Evolutionary conservation across 2,329 filamentous ascomycete species (phyloP).

Genomic region (Fusarium sulawesiense): DNA sequence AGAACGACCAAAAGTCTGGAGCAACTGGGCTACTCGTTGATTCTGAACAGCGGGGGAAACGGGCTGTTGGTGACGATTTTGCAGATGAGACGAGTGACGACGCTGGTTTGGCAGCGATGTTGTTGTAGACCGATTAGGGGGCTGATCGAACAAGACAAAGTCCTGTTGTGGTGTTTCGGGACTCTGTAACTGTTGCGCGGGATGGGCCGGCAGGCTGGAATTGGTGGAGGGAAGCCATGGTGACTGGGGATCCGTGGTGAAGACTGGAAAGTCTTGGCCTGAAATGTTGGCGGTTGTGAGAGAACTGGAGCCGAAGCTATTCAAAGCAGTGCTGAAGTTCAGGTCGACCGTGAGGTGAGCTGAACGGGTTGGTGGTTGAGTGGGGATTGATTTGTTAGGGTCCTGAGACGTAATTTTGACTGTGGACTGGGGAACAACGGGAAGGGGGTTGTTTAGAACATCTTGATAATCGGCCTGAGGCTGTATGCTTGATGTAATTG

Average conservation of each 20-base stretch:
- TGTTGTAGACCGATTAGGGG: constrained; percentile 54
- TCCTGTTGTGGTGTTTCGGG: constrained; percentile 69
- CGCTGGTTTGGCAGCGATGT: constrained; percentile 56
- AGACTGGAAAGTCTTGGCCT: constrained; percentile 76
- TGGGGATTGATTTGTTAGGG: constrained; percentile 56
- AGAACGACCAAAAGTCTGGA: constrained; percentile 67
- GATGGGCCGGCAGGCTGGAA: constrained; percentile 70
- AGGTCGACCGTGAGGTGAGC: constrained; percentile 72
- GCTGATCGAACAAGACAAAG: constrained; percentile 80
- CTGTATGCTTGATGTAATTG: constrained; percentile 44
- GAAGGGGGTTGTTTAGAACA: constrained; percentile 66
- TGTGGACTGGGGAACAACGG: constrained; percentile 52
- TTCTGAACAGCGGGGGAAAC: constrained; percentile 60
- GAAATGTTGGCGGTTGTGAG: constrained; percentile 68
- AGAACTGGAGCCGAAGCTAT: constrained; percentile 69
- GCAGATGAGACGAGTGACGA: constrained; percentile 58
- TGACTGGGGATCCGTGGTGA: constrained; percentile 86
- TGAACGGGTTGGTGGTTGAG: constrained; percentile 56
- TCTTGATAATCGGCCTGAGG: constrained; percentile 61
- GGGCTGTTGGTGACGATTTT: constrained; percentile 59
- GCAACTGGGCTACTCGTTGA: constrained; percentile 68
- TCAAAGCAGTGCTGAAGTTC: constrained; percentile 73
- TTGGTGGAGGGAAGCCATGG: constrained; percentile 81
- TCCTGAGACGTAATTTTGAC: constrained; percentile 67
- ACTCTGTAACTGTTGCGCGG: constrained; percentile 67